phyloP scores from a whole-genome alignment of 306 rosid genomes.

The Herpetospermum pedunculosum region DNA sequence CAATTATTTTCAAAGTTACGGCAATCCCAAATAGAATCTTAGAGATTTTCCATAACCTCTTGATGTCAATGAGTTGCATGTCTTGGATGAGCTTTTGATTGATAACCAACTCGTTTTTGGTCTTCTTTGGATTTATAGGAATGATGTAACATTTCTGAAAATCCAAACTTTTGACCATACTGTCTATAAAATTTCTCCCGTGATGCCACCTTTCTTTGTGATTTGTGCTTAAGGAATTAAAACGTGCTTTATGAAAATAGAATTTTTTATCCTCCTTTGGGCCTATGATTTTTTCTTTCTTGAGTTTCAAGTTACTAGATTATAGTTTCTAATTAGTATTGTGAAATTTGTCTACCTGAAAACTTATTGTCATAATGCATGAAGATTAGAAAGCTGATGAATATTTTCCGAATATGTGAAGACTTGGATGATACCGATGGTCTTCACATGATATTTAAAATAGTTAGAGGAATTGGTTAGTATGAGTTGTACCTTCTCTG shows the following conservation, averaged over 20 bases:
- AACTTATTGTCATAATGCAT: constrained; percentile 23
- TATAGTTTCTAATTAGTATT: not conserved
- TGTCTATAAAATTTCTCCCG: not conserved
- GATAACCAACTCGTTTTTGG: not conserved
- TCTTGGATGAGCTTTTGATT: not conserved
- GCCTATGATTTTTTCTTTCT: not conserved
- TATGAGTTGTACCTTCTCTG: not conserved
- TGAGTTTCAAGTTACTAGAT: not conserved
- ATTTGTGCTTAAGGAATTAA: too few relatives aligned
- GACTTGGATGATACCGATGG: constrained; percentile 58
- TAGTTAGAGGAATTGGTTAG: constrained; percentile 85
- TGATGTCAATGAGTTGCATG: not conserved
- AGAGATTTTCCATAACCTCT: not conserved
- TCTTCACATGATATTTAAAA: constrained; percentile 89
- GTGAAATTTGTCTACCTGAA: not conserved
- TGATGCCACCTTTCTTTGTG: not conserved
- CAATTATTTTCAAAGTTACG: too few relatives aligned
- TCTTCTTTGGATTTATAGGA: not conserved
- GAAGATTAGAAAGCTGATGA: constrained; percentile 70
- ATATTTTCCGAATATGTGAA: constrained; percentile 64
- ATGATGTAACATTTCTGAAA: not conserved
- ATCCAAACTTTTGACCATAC: not conserved
- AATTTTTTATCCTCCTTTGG: not conserved
- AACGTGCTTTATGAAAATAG: not conserved
- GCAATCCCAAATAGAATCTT: too few relatives aligned